phyloP scores from a whole-genome alignment of 129 eudicot species.

The Lonicera japonica region DNA sequence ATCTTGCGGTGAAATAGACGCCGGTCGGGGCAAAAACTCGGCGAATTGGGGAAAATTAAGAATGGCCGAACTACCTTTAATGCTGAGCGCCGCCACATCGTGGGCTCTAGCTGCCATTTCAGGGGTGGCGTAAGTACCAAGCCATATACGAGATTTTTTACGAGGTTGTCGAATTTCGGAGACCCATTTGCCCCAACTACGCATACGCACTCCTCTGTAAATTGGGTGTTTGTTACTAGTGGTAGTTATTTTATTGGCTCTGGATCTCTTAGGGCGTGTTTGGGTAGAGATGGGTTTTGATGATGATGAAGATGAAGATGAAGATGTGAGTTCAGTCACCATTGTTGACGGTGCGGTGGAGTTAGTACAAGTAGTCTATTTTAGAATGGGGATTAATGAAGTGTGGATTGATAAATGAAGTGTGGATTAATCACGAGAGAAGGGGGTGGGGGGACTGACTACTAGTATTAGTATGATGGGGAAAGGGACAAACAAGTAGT shows the following conservation, averaged over 20 bases:
- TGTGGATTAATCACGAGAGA: constrained; percentile 8
- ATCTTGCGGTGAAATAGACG: constrained; percentile 55
- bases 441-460: no score
- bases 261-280: constrained; percentile 15
- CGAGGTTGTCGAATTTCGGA: constrained; percentile 85
- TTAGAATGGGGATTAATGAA: neutral
- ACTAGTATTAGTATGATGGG: constrained; percentile 5
- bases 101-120: constrained; percentile 97
- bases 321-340: constrained; percentile 6
- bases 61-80: constrained; percentile 58
- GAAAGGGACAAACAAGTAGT: neutral
- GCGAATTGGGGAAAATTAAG: constrained; percentile 71
- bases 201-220: constrained; percentile 77
- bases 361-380: neutral
- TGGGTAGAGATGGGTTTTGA: neutral
- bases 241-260: constrained; percentile 5
- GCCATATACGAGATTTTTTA: constrained; percentile 86
- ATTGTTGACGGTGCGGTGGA: neutral
- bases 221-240: constrained; percentile 48
- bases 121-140: constrained; percentile 79
- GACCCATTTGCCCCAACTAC: constrained; percentile 98
- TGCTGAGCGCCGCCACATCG: constrained; percentile 60
- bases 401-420: neutral
- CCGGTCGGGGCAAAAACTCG: constrained; percentile 54
- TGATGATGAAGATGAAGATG: constrained; percentile 8